Base-by-base conservation (phyloP, 164 flowering plant species). In the Nymphaea colorata region DNA sequence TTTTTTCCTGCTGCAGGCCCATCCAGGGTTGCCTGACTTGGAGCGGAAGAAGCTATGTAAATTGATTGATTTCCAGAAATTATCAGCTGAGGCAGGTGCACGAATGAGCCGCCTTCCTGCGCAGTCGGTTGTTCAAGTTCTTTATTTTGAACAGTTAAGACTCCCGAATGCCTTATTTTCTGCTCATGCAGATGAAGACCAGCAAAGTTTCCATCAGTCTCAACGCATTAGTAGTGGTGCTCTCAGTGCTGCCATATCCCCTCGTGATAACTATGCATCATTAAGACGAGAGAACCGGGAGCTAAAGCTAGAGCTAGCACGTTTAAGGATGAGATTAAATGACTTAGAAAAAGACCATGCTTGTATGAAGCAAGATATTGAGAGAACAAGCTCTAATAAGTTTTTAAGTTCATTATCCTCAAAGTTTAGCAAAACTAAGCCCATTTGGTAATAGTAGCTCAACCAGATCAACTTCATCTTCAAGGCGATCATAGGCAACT, bases 81-180 rank as follows among this genome's bases (percentile, higher is more conserved):
- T 94, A 59, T 82, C 97, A 43, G 90, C 79, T 67, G 99, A 94
- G 77, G 97, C 95, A 45, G 96, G 95, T 12, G 99, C 96, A 43
- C 93, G 89, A 71, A 93, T 91, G 68, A 97, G 91, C 75, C 91
- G 98, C 64, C 96, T 93, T 53, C 93, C 98, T 0, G 82, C 91
- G 59, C 98, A 93, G 67, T 83, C 97, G 3, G 85, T 89, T 14
- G 94, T 93, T 61, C 97, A 93, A 77, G 98, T 93, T 41, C 96
- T 93, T 43, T 93, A 91, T 69, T 83, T 84, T 73, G 98, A 93
- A 81, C 98, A 93, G 70, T 53, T 89, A 67, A 83, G 93, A 73
- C 96, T 93, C 14, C 82, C 96, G 42, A 93, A 83, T 73, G 73
- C 94, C 65, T 77, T 93, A 66, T 78, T 71, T 75, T 74, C 80